Percentiles rank a stretch among this genome's conserved stretches.
Evolutionary conservation across 345 rosid genomes (phyloP).

Genomic region (Turritis glabra): DNA sequence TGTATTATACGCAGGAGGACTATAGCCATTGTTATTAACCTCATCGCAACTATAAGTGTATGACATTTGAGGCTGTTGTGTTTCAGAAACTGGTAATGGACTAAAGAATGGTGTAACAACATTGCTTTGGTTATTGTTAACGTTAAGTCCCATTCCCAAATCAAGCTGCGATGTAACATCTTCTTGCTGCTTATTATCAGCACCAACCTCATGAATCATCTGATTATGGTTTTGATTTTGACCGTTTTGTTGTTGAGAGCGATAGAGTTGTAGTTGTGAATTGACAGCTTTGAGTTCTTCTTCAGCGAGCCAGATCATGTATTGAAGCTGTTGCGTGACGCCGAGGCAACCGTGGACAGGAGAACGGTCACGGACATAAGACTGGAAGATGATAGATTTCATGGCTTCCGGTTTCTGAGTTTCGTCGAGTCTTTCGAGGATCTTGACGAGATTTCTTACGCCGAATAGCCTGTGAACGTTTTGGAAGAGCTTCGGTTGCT

Average conservation of each 20-base stretch:
- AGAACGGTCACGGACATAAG: conserved; percentile 62
- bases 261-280: conserved; percentile 59
- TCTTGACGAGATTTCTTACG: conserved; percentile 68
- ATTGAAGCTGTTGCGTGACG: conserved; percentile 49
- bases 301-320: conserved; percentile 50
- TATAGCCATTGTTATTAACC: conserved; percentile 28
- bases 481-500: conserved; percentile 66
- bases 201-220: conserved; percentile 32
- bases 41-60: conserved; percentile 45
- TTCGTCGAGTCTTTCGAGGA: conserved; percentile 55
- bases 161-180: conserved; percentile 69
- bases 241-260: conserved; percentile 46
- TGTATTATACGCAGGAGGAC: conserved; percentile 32
- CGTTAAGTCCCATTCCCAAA: conserved; percentile 75
- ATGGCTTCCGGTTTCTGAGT: conserved; percentile 63
- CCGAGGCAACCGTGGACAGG: conserved; percentile 86
- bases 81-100: conserved; percentile 17
- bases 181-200: conserved; percentile 12
- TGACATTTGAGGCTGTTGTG: conserved; percentile 48
- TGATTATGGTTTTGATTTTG: not conserved
- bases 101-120: conserved; percentile 21
- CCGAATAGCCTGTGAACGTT: conserved; percentile 85
- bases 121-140: conserved; percentile 20
- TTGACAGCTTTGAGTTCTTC: conserved; percentile 66
- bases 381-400: conserved; percentile 73